A percentile compares a stretch with the other conserved stretches of the same genome.
Evolutionary conservation across 1,284 basidiomycete genomes (phyloP).

Genomic region (Fomitiporia mediterranea): DNA sequence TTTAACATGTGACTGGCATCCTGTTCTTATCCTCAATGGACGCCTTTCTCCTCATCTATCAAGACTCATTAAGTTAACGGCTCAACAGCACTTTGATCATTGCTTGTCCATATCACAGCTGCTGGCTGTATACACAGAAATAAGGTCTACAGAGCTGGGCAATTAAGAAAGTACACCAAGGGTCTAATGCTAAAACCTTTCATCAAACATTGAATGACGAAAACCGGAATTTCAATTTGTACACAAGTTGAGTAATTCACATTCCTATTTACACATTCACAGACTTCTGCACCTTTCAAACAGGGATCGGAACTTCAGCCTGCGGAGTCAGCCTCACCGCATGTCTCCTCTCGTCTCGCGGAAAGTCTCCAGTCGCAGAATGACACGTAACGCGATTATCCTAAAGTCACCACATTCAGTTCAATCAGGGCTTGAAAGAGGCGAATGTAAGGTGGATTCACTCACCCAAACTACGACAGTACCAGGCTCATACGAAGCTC

Average conservation of each 20-base stretch:
- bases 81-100: too few relatives aligned
- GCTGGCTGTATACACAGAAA: too few relatives aligned
- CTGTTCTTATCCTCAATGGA: too few relatives aligned
- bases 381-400: conserved; percentile 51
- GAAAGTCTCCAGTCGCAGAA: conserved; percentile 44
- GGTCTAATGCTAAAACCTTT: too few relatives aligned
- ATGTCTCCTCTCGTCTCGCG: conserved; percentile 39
- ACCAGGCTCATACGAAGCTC: conserved; percentile 40
- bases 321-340: conserved; percentile 51
- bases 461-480: conserved; percentile 47
- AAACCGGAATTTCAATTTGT: neutral
- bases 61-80: too few relatives aligned
- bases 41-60: too few relatives aligned
- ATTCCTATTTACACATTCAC: neutral
- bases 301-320: conserved; percentile 45
- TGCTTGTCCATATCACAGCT: too few relatives aligned
- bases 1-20: too few relatives aligned
- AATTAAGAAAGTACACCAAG: too few relatives aligned
- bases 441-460: neutral
- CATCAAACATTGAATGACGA: too few relatives aligned
- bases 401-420: conserved; percentile 25
- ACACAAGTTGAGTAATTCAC: neutral
- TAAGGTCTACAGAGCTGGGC: too few relatives aligned
- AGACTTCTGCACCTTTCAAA: conserved; percentile 15
- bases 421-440: neutral